Conservation (phyloP, 2,329 filamentous ascomycete species). For the Monosporascus sp. region DNA sequence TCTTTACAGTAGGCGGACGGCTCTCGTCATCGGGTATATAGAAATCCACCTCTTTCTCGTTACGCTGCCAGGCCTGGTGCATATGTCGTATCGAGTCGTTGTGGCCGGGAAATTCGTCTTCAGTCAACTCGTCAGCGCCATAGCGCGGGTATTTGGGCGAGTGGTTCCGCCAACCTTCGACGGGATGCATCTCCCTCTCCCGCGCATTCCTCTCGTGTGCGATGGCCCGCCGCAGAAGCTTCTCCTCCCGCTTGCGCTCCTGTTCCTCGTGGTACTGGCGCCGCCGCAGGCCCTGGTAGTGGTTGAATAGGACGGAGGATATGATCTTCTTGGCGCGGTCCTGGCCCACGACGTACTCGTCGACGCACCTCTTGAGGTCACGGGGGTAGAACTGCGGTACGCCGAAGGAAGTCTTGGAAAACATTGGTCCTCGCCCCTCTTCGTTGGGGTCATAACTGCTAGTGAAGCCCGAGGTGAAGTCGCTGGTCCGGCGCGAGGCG, state of each 20-base stretch:
- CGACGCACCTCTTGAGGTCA: slow-evolving; percentile 80
- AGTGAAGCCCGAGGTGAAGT: slow-evolving; percentile 55
- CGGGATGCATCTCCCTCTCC: slow-evolving; percentile 60
- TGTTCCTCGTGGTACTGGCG: slow-evolving; percentile 72
- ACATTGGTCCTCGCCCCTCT: slow-evolving; percentile 56
- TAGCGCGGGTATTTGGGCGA: slow-evolving; percentile 11
- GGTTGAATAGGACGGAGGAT: slow-evolving; percentile 90
- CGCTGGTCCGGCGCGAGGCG: slow-evolving; percentile 36
- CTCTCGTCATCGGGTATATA: slow-evolving; percentile 44
- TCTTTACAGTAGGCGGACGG: slow-evolving; percentile 53
- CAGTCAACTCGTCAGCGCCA: slow-evolving; percentile 29
- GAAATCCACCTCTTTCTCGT: slow-evolving; percentile 35
- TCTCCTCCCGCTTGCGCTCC: slow-evolving; percentile 53
- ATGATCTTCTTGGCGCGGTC: slow-evolving; percentile 91
- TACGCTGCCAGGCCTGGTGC: slow-evolving; percentile 31
- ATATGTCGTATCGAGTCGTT: slow-evolving; percentile 40
- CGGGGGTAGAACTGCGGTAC: slow-evolving; percentile 60
- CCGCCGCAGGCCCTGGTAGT: slow-evolving; percentile 83
- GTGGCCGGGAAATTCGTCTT: slow-evolving; percentile 54
- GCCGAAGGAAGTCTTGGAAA: slow-evolving; percentile 51
- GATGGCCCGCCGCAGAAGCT: slow-evolving; percentile 64
- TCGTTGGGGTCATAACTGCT: slow-evolving; percentile 52
- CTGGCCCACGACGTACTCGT: slow-evolving; percentile 95
- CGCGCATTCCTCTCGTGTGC: slow-evolving; percentile 60
- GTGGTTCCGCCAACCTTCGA: slow-evolving; percentile 60